These are phyloP conservation scores for Rhizopogon vulgaris DNA, from an alignment of 768 basidiomycete genomes.

Conservation along the genomic window DNA sequence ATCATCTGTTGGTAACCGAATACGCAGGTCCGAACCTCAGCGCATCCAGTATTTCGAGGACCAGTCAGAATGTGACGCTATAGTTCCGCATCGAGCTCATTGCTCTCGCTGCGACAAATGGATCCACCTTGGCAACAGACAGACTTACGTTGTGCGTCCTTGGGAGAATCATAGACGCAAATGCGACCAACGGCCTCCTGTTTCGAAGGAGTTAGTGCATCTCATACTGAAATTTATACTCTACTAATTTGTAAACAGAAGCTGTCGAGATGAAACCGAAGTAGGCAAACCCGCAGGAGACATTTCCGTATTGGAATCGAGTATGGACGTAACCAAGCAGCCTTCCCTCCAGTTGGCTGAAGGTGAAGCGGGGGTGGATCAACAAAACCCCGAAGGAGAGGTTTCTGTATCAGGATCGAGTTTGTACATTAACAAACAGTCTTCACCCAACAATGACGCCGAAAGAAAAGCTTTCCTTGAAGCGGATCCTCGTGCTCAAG, in stretches of 20 bases:
- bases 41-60: slow-evolving; percentile 60
- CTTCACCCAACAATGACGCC: slow-evolving; percentile 19
- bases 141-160: slow-evolving; percentile 50
- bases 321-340: not conserved
- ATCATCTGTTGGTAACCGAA: slow-evolving; percentile 37
- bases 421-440: not conserved
- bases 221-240: not conserved
- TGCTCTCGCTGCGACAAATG: slow-evolving; percentile 54
- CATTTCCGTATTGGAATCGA: not conserved
- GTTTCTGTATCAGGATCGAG: not conserved
- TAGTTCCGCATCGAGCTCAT: slow-evolving; percentile 52
- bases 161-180: slow-evolving; percentile 56
- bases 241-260: not conserved
- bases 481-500: slow-evolving; percentile 45
- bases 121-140: slow-evolving; percentile 50
- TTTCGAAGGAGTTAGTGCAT: slow-evolving; percentile 20
- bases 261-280: not conserved
- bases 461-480: slow-evolving; percentile 49
- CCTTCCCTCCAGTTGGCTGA: slow-evolving; percentile 9
- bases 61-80: slow-evolving; percentile 48
- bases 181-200: slow-evolving; percentile 39
- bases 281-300: not conserved
- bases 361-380: not conserved
- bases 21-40: slow-evolving; percentile 55
- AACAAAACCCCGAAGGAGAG: not conserved